phyloP scores from a whole-genome alignment of 768 basidiomycete species.

The Suillus subaureus region DNA sequence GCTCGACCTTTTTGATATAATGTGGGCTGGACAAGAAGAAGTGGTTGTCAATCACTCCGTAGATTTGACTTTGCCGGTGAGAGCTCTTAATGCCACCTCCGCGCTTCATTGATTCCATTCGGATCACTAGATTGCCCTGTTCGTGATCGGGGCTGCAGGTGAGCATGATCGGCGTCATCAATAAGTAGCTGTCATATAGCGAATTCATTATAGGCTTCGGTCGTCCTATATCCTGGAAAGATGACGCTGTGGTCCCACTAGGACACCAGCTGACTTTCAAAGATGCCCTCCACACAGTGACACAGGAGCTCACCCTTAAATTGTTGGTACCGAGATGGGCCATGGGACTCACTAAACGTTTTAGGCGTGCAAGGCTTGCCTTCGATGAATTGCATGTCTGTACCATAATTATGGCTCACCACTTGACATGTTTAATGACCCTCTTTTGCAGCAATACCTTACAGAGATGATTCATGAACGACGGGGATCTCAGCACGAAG shows the following conservation, averaged over 20 bases:
- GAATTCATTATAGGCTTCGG: constrained; percentile 46
- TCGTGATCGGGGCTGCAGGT: constrained; percentile 59
- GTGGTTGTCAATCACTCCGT: constrained; percentile 17
- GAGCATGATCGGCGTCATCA: constrained; percentile 1
- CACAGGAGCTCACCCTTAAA: constrained; percentile 40
- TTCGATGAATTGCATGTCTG: constrained; percentile 47
- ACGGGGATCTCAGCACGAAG: constrained; percentile 34
- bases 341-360: constrained; percentile 36
- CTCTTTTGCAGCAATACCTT: constrained; percentile 42
- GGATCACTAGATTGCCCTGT: constrained; percentile 49
- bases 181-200: not conserved
- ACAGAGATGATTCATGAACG: constrained; percentile 55
- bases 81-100: constrained; percentile 11
- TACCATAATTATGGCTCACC: not conserved
- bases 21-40: too few species aligned
- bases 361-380: constrained; percentile 36
- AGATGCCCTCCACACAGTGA: constrained; percentile 18
- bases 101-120: constrained; percentile 20
- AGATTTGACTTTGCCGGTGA: constrained; percentile 56
- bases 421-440: not conserved
- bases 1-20: constrained; percentile 30
- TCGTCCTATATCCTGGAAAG: constrained; percentile 49
- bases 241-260: constrained; percentile 40
- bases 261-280: constrained; percentile 53
- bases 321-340: constrained; percentile 43